Conservation (phyloP, 306 rosid genomes). For the Castanopsis chinensis region DNA sequence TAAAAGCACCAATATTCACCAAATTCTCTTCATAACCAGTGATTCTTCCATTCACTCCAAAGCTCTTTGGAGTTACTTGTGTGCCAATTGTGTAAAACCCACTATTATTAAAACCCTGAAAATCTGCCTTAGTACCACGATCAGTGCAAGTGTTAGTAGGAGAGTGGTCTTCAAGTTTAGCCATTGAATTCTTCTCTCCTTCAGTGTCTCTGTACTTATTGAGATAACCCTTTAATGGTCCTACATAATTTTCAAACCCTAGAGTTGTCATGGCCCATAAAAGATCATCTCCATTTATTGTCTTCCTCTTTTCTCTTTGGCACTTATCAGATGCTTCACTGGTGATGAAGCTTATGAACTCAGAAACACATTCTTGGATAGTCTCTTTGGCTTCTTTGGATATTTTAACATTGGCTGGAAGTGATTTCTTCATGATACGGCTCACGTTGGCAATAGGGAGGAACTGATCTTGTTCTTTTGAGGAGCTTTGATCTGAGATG, state of each 20-base stretch:
- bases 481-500: constrained; percentile 45
- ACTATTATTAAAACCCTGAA: constrained; percentile 39
- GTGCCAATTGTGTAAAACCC: constrained; percentile 51
- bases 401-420: constrained; percentile 78
- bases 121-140: constrained; percentile 19
- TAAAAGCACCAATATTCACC: constrained; percentile 15
- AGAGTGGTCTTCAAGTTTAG: constrained; percentile 40
- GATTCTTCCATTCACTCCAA: constrained; percentile 34
- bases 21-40: constrained; percentile 41
- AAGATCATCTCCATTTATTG: constrained; percentile 85
- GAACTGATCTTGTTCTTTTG: constrained; percentile 78
- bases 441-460: constrained; percentile 89
- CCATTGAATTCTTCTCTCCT: constrained; percentile 53
- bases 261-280: constrained; percentile 90
- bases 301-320: constrained; percentile 79
- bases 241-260: constrained; percentile 78
- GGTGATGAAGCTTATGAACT: constrained; percentile 88
- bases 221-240: constrained; percentile 67
- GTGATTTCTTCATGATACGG: constrained; percentile 81
- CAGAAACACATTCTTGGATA: constrained; percentile 84
- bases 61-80: constrained; percentile 29
- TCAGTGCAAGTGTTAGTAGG: constrained; percentile 17
- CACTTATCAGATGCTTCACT: constrained; percentile 95
- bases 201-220: constrained; percentile 71
- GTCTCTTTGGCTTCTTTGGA: constrained; percentile 88